phyloP scores from a whole-genome alignment of 441 rosid genomes.

The Gossypium gossypioides region DNA sequence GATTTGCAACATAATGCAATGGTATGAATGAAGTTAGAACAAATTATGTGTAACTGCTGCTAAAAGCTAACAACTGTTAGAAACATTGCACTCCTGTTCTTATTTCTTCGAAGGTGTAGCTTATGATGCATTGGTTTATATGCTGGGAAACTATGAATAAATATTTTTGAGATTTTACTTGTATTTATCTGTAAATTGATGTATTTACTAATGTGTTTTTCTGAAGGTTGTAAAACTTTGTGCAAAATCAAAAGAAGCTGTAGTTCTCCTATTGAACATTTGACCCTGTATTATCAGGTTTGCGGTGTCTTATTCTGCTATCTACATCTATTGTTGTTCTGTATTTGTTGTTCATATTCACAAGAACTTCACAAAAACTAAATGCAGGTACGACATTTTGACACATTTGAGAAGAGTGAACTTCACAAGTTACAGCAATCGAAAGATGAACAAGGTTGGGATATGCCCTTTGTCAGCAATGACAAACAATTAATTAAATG shows the following conservation, averaged over 20 bases:
- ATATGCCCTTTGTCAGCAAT: background rate
- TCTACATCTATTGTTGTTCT: background rate
- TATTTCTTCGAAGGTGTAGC: background rate
- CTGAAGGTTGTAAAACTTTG: slow-evolving; percentile 89
- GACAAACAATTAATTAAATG: background rate
- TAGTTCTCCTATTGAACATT: slow-evolving; percentile 98
- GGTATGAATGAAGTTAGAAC: slow-evolving; percentile 2
- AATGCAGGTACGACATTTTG: slow-evolving; percentile 88
- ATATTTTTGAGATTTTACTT: background rate
- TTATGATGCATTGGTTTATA: slow-evolving; percentile 1
- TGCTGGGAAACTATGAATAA: background rate
- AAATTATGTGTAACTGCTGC: no score
- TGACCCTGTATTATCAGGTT: slow-evolving; percentile 98
- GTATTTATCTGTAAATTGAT: background rate
- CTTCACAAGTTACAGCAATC: slow-evolving; percentile 91
- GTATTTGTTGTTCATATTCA: background rate
- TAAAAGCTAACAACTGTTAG: no score
- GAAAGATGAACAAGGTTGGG: slow-evolving; percentile 96
- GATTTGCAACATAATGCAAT: no score
- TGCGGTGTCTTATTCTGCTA: slow-evolving; percentile 9
- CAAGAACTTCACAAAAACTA: slow-evolving; percentile 15
- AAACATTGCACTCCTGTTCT: background rate
- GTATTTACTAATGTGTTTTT: background rate
- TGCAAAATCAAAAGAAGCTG: slow-evolving; percentile 98
- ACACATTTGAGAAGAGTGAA: slow-evolving; percentile 97